These are phyloP conservation scores for Tetrapyrgos nigripes DNA, from an alignment of 1,284 basidiomycete genomes.

Conservation along the genomic window DNA sequence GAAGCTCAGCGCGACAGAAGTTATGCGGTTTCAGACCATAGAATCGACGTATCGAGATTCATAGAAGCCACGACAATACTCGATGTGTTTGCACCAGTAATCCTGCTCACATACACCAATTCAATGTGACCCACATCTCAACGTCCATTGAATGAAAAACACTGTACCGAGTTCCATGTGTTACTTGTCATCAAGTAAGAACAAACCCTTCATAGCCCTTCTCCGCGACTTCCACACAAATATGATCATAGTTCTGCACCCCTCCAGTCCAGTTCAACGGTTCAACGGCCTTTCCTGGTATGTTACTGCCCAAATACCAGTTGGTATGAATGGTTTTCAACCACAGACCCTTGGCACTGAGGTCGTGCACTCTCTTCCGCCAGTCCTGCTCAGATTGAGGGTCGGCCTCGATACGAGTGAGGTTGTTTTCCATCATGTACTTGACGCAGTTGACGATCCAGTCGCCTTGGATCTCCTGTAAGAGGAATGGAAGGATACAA, in stretches of 20 bases:
- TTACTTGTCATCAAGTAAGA: slow-evolving; percentile 8
- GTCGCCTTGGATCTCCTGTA: slow-evolving; percentile 30
- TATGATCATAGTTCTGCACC: slow-evolving; percentile 18
- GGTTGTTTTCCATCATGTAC: slow-evolving; percentile 22
- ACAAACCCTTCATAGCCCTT: slow-evolving; percentile 30
- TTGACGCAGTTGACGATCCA: slow-evolving; percentile 31
- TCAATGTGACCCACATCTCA: too few relatives aligned
- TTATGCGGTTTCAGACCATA: too few relatives aligned
- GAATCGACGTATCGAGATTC: too few relatives aligned
- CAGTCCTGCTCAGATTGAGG: slow-evolving; percentile 25
- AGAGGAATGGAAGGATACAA: neutral
- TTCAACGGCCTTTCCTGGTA: slow-evolving; percentile 20
- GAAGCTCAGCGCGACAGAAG: too few relatives aligned
- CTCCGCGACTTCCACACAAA: slow-evolving; percentile 25
- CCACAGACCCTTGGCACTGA: neutral
- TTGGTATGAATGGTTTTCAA: slow-evolving; percentile 5
- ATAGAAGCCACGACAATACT: too few relatives aligned
- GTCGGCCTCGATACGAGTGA: slow-evolving; percentile 24
- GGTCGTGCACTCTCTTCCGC: slow-evolving; percentile 15
- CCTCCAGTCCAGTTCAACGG: slow-evolving; percentile 30
- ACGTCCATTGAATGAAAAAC: too few relatives aligned
- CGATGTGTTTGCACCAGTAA: too few relatives aligned
- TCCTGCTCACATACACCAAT: too few relatives aligned
- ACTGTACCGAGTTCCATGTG: too few relatives aligned
- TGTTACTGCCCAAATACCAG: slow-evolving; percentile 15